Evolutionary conservation across 1,284 basidiomycete species (phyloP), one percentile per base, ranked within the genome.

Genomic region (Austropuccinia psidii): DNA sequence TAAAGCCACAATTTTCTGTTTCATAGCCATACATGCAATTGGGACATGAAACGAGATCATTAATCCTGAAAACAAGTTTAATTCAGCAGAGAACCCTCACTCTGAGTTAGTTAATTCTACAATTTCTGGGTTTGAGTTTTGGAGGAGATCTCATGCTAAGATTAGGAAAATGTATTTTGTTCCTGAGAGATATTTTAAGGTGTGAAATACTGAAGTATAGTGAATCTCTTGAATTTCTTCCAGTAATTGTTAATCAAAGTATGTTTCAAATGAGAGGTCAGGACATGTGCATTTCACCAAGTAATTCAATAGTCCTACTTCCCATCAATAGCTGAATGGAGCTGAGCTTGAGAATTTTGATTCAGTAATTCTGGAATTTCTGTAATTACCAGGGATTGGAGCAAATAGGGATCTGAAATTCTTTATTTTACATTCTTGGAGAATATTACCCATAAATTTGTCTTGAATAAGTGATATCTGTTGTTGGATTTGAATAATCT

Each of bases 241-340:
- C n/a, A n/a, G n/a, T n/a, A n/a, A n/a, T n/a, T n/a, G n/a, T n/a
- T n/a, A n/a, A n/a, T n/a, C n/a, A n/a, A n/a, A n/a, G n/a, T n/a
- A n/a, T n/a, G n/a, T n/a, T n/a, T n/a, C n/a, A 24, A 62, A 62
- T 2, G 60, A 33, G 8, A 62, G 24, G 27, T 62, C 60, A 37
- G 60, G 60, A 43, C 41, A 27, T 9, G 60, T 62, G 17, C 60
- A 62, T 21, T 62, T 37, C n/a, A 62, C 60, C 4, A 62, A 24
- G 17, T 62, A 62, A 19, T 62, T 62, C 13, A 62, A 29, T 1
- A 62, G 60, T 3, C 60, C 60, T 43, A 62, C 60, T 4, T 21
- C 35, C 19, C 39, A 7, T 37, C 60, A 27, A 19, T 43, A 62
- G n/a, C 47, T 29, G 19, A 62, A 43, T 21, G 19, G 27, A 37